Conservation (phyloP, 2,329 filamentous ascomycete species). For the Neonectria magnoliae region DNA sequence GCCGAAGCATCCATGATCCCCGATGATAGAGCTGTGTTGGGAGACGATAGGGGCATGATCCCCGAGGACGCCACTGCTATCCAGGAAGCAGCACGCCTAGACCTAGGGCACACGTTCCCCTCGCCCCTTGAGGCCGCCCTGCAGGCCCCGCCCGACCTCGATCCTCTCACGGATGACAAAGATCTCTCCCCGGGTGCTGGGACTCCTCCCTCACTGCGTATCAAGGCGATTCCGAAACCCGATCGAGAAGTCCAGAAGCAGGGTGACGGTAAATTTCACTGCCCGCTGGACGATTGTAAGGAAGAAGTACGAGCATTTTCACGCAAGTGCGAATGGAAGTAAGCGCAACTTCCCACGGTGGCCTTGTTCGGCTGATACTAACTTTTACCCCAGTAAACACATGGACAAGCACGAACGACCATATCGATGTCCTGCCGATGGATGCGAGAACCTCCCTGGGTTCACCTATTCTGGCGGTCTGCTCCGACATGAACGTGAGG, state of each 20-base stretch:
- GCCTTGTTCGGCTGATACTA: conserved; percentile 29
- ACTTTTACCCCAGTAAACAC: conserved; percentile 71
- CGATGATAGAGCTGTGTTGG: conserved; percentile 51
- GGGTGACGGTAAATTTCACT: conserved; percentile 78
- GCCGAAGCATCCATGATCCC: conserved; percentile 50
- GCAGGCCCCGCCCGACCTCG: conserved; percentile 45
- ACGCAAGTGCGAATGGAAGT: conserved; percentile 95
- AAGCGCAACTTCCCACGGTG: conserved; percentile 55
- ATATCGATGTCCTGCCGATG: conserved; percentile 84
- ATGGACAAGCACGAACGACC: conserved; percentile 98
- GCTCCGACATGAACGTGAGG: conserved; percentile 89
- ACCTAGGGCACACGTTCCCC: conserved; percentile 49
- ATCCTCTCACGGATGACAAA: conserved; percentile 48
- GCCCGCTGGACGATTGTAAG: conserved; percentile 75
- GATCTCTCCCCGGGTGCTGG: conserved; percentile 46
- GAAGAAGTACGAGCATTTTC: conserved; percentile 74
- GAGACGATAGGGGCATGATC: conserved; percentile 49
- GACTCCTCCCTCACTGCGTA: conserved; percentile 52
- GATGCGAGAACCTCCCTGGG: conserved; percentile 89
- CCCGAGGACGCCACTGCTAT: conserved; percentile 51
- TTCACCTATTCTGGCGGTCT: conserved; percentile 96
- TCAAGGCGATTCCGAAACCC: conserved; percentile 68
- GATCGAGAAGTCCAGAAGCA: conserved; percentile 70
- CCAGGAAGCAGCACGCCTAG: conserved; percentile 52
- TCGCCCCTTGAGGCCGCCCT: conserved; percentile 48